Percentiles rank a stretch among this genome's conserved stretches.
Evolutionary conservation across 108 stramenopile species (phyloP).

Genomic region (Ochromonas danica): DNA sequence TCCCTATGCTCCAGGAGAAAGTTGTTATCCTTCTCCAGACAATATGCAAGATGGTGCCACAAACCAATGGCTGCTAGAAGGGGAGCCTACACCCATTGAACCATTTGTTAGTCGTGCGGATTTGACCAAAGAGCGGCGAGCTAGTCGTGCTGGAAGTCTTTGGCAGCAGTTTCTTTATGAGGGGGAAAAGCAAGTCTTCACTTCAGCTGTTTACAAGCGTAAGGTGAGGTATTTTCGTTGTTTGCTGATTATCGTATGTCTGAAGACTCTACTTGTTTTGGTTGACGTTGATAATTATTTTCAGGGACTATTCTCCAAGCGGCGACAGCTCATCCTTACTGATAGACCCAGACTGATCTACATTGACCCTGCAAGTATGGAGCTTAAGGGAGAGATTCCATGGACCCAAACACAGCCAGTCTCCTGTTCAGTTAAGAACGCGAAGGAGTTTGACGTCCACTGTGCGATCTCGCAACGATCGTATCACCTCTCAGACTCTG

Average conservation of each 20-base stretch:
- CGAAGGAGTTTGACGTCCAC: conserved; percentile 1
- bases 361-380: conserved; percentile 32
- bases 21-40: conserved; percentile 2
- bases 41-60: conserved; percentile 28
- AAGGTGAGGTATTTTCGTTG: neutral
- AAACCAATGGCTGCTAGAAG: conserved; percentile 24
- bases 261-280: neutral
- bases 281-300: neutral
- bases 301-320: conserved; percentile 29
- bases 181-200: conserved; percentile 22
- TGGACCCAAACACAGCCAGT: conserved; percentile 9
- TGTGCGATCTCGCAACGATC: neutral
- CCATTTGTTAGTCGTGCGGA: neutral
- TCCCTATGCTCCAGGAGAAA: conserved; percentile 6
- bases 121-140: neutral
- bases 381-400: conserved; percentile 28
- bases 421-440: neutral
- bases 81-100: conserved; percentile 20
- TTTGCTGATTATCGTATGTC: neutral
- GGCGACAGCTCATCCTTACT: conserved; percentile 22
- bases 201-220: neutral
- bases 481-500: conserved; percentile 7
- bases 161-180: conserved; percentile 9
- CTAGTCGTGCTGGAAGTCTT: neutral
- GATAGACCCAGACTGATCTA: conserved; percentile 30